These are phyloP conservation scores for Oehlia diaphana DNA, from an alignment of 192 early-diverging fungal species.

Conservation along the genomic window DNA sequence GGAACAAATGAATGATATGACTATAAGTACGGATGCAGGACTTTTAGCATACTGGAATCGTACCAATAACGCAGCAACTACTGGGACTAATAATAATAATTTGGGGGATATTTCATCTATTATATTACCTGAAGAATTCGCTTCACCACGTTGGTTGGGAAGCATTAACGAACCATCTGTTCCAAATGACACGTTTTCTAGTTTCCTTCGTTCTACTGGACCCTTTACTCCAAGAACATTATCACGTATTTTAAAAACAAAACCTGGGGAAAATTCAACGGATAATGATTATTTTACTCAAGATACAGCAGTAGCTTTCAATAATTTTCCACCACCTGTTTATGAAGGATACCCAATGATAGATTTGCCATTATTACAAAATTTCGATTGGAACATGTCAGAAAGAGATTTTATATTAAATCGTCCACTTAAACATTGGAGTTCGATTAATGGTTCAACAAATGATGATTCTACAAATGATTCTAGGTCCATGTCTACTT, in stretches of 20 bases:
- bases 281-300: constrained; percentile 5
- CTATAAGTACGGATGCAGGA: background rate
- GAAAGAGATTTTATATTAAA: background rate
- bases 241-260: background rate
- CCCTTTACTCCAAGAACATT: background rate
- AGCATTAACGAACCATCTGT: background rate
- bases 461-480: background rate
- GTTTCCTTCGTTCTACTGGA: background rate
- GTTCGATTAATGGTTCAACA: background rate
- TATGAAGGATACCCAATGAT: background rate
- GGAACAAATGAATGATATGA: background rate
- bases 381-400: background rate
- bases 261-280: background rate
- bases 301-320: background rate
- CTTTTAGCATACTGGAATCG: constrained; percentile 21
- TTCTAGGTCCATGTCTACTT: too few relatives aligned
- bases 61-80: background rate
- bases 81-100: background rate
- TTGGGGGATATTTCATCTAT: background rate
- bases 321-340: background rate
- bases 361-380: background rate
- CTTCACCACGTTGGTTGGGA: background rate
- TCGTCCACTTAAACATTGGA: background rate
- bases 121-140: background rate
- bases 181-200: background rate